Evolutionary conservation across 768 basidiomycete species (phyloP).

Genomic region (Punctularia strigosozonata): DNA sequence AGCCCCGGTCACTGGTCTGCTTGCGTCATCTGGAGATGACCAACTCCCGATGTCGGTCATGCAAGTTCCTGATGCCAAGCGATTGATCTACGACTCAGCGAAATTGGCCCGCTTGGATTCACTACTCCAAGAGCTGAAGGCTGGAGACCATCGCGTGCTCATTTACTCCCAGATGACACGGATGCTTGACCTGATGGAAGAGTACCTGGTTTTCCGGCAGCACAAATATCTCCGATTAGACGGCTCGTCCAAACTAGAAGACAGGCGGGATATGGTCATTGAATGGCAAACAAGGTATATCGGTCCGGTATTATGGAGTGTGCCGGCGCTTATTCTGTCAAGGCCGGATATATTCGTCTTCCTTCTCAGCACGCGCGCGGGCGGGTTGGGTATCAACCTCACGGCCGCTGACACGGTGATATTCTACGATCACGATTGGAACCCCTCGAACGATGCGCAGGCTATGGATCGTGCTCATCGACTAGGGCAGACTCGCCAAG

Average conservation of each 20-base stretch:
- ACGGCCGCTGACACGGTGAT: conserved; percentile 94
- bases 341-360: conserved; percentile 87
- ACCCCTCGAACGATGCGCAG: conserved; percentile 94
- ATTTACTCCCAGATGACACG: conserved; percentile 99
- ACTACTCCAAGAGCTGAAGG: conserved; percentile 86
- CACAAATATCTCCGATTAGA: conserved; percentile 91
- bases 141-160: conserved; percentile 85
- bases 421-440: conserved; percentile 95
- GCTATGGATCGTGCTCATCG: conserved; percentile 98
- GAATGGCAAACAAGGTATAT: conserved; percentile 94
- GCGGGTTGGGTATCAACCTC: conserved; percentile 92
- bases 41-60: conserved; percentile 77
- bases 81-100: conserved; percentile 91
- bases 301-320: neutral
- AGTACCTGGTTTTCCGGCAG: conserved; percentile 93
- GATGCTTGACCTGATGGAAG: conserved; percentile 99
- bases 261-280: conserved; percentile 97
- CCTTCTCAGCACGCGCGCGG: conserved; percentile 86
- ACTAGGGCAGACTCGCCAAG: conserved; percentile 92
- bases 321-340: conserved; percentile 4
- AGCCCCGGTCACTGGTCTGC: conserved; percentile 54
- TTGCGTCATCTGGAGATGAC: conserved; percentile 50
- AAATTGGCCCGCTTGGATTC: conserved; percentile 87
- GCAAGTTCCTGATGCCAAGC: conserved; percentile 90
- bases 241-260: conserved; percentile 89